Evolutionary conservation across 768 basidiomycete species (phyloP).

Genomic region (Pulveroboletus sp.): DNA sequence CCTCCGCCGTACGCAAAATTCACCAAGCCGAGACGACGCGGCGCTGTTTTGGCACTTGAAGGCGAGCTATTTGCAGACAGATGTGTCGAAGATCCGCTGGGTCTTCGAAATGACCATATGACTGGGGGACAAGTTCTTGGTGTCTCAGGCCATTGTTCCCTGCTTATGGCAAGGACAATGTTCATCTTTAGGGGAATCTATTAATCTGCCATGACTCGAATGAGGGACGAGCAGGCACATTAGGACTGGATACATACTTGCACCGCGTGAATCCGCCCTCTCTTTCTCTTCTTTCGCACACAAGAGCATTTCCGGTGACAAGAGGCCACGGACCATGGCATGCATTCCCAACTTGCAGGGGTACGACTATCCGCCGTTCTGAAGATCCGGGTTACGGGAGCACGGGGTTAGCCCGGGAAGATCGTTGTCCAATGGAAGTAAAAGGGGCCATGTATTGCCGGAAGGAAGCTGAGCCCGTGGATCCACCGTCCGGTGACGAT

Average conservation of each 20-base stretch:
- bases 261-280: constrained; percentile 22
- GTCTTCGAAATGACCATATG: constrained; percentile 1
- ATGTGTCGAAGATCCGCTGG: constrained; percentile 13
- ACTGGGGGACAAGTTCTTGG: background rate
- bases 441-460: background rate
- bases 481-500: background rate
- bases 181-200: constrained; percentile 14
- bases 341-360: constrained; percentile 5
- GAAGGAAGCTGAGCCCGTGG: background rate
- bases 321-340: background rate
- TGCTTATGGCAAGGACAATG: constrained; percentile 30
- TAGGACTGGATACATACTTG: constrained; percentile 6
- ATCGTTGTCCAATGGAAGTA: constrained; percentile 18
- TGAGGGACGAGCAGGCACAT: constrained; percentile 14
- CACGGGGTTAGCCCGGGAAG: constrained; percentile 13
- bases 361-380: constrained; percentile 7
- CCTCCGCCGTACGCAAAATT: too few relatives aligned
- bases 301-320: constrained; percentile 1
- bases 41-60: constrained; percentile 11
- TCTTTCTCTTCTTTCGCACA: constrained; percentile 2
- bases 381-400: constrained; percentile 24
- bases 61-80: constrained; percentile 9
- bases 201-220: constrained; percentile 20
- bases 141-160: constrained; percentile 29
- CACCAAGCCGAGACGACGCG: constrained; percentile 14